phyloP scores from a whole-genome alignment of 2,329 filamentous ascomycete species.

The Chaetomium globosum region DNA sequence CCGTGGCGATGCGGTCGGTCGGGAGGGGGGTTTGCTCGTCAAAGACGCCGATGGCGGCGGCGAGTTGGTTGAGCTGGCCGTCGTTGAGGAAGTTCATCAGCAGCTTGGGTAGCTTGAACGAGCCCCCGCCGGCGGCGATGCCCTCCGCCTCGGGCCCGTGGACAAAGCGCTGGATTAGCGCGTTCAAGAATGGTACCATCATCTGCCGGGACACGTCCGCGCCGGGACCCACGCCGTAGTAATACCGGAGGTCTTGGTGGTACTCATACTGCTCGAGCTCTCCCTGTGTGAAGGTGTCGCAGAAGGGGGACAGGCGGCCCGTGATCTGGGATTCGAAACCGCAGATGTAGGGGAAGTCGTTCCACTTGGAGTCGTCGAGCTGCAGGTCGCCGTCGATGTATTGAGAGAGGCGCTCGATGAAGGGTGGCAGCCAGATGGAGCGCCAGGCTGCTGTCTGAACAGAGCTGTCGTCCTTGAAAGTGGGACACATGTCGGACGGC shows the following conservation, averaged over 20 bases:
- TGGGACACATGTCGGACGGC: constrained; percentile 64
- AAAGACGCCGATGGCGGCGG: constrained; percentile 62
- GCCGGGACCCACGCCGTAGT: constrained; percentile 64
- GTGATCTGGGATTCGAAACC: constrained; percentile 71
- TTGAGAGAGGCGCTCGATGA: constrained; percentile 56
- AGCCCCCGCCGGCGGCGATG: constrained; percentile 44
- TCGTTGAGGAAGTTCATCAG: constrained; percentile 67
- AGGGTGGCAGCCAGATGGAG: constrained; percentile 55
- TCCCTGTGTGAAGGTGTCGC: constrained; percentile 61
- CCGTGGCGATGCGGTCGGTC: constrained; percentile 49
- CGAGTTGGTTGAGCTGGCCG: constrained; percentile 65
- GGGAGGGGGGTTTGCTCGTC: constrained; percentile 57
- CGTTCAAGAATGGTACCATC: constrained; percentile 63
- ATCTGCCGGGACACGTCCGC: constrained; percentile 56
- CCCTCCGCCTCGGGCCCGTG: constrained; percentile 2
- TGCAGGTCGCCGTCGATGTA: constrained; percentile 58
- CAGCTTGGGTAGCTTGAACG: constrained; percentile 57
- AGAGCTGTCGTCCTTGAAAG: constrained; percentile 58
- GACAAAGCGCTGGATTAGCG: constrained; percentile 55
- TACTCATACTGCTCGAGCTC: constrained; percentile 69
- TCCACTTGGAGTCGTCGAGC: constrained; percentile 56
- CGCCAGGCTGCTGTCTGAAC: constrained; percentile 54
- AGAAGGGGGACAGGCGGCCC: constrained; percentile 63
- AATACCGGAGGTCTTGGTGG: constrained; percentile 68
- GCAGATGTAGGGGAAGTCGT: constrained; percentile 68